These are phyloP conservation scores for Agarophyton chilense DNA, from an alignment of 23 red algal genomes.

Conservation along the genomic window DNA sequence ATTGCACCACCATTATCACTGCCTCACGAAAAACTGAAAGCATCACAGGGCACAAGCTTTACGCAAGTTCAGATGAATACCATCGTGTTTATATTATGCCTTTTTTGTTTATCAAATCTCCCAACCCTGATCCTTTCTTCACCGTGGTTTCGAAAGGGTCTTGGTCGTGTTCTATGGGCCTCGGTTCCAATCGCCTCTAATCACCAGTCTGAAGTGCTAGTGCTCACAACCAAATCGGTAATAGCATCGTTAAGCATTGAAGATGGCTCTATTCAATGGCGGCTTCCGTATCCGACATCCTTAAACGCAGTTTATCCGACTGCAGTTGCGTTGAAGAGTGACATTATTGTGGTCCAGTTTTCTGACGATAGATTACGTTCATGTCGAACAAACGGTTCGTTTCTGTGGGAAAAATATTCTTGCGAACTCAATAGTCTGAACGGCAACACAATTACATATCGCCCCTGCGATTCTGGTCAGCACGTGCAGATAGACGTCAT, in stretches of 20 bases:
- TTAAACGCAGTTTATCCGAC: neutral
- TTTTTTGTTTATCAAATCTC: neutral
- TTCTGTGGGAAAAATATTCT: constrained; percentile 5
- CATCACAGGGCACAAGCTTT: neutral
- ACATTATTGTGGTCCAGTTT: neutral
- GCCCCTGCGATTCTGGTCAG: neutral
- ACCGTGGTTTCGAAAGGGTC: constrained; percentile 5
- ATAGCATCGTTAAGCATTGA: constrained; percentile 1
- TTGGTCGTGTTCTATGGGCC: constrained; percentile 1
- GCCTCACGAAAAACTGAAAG: neutral
- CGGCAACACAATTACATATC: neutral
- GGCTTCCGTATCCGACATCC: constrained; percentile 17
- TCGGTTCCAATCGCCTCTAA: neutral
- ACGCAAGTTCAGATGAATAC: neutral
- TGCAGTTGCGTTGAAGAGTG: neutral
- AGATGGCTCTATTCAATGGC: constrained; percentile 17
- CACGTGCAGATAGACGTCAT: neutral
- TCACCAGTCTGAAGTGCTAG: neutral
- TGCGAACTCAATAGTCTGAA: neutral
- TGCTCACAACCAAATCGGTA: neutral
- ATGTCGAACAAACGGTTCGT: neutral
- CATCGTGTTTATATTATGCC: neutral
- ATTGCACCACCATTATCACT: neutral
- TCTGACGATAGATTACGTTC: constrained; percentile 16
- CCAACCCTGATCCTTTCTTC: neutral